Base-by-base conservation (phyloP, 2,329 filamentous ascomycete genomes). In the Colletotrichum costaricense region DNA sequence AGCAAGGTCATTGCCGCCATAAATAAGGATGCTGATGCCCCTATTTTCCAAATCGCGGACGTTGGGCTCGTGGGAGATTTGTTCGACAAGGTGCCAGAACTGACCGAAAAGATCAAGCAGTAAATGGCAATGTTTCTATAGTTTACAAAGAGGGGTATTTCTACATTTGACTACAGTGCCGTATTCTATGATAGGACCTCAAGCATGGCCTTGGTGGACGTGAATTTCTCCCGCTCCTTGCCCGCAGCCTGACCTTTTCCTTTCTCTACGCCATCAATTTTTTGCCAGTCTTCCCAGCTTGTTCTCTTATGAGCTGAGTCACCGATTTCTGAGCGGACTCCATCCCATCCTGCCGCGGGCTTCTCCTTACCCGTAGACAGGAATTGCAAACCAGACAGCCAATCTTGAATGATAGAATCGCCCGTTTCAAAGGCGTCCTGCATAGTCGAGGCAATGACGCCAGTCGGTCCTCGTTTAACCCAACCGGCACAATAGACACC, bases 1-100 rank as follows among this genome's bases (percentile, higher is more conserved):
- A 98, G 95, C 88, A 99, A 99, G 88, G 97, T 99, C 72, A 99
- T 99, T 86, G 97, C 96, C 26, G 95, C 95, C 16, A 98, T 99
- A 81, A 99, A 99, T 89, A 99, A 99, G 87, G 97, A 99, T 81
- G 88, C 92, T 5, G 97, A 99, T 84, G 97, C 97, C 70, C 97
- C 97, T 35, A 99, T 99, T 78, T 99, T 99, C 89, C 97, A 99
- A 85, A 92, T 99, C 72, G 97, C 97, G 5, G 97, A 99, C 84
- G 95, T 98, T 67, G 97, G 97, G 14, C 87, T 99, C 65, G 96
- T 99, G 5, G 96, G 95, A 54, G 97, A 99, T 86, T 85, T 99
- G 78, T 98, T 98, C 81, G 95, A 98, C 71, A 95, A 95, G 86
- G 95, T 98, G 56, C 97, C 97, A 1, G 95, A 98, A 87, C 86